Evolutionary conservation across 768 basidiomycete genomes (phyloP).

Genomic region (Macrolepiota dolichaula): DNA sequence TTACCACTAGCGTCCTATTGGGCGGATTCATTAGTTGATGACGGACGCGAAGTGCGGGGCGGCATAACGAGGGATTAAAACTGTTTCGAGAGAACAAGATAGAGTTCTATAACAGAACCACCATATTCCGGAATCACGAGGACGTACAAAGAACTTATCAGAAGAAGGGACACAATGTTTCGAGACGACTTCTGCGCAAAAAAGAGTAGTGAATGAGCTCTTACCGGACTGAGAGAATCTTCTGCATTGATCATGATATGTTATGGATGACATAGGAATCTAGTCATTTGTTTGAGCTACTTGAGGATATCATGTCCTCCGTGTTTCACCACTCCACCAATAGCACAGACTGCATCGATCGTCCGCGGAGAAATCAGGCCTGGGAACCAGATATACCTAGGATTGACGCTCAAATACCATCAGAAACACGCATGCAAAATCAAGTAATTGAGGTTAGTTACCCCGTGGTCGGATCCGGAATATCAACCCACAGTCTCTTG

Average conservation of each 20-base stretch:
- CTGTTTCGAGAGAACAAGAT: conserved; percentile 4
- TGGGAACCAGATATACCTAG: background rate
- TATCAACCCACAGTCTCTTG: background rate
- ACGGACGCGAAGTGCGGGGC: conserved; percentile 3
- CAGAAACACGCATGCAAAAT: conserved; percentile 3
- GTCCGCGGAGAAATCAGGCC: conserved; percentile 7
- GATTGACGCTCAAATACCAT: conserved; percentile 7
- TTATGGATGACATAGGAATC: background rate
- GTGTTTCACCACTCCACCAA: background rate
- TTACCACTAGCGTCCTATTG: background rate
- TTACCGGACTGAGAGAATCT: background rate
- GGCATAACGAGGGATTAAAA: background rate
- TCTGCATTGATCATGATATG: background rate
- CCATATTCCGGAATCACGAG: background rate
- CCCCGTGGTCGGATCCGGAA: conserved; percentile 1
- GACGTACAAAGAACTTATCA: conserved; percentile 1
- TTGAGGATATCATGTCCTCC: background rate
- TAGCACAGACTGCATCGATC: conserved; percentile 2
- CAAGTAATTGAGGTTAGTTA: background rate
- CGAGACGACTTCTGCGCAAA: background rate
- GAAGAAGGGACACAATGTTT: background rate
- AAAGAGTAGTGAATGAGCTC: background rate
- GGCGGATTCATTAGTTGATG: background rate
- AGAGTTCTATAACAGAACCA: background rate
- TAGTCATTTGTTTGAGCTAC: conserved; percentile 1